Base-by-base conservation (phyloP, 352 stramenopile genomes). In the Halophytophthora polymorphica region DNA sequence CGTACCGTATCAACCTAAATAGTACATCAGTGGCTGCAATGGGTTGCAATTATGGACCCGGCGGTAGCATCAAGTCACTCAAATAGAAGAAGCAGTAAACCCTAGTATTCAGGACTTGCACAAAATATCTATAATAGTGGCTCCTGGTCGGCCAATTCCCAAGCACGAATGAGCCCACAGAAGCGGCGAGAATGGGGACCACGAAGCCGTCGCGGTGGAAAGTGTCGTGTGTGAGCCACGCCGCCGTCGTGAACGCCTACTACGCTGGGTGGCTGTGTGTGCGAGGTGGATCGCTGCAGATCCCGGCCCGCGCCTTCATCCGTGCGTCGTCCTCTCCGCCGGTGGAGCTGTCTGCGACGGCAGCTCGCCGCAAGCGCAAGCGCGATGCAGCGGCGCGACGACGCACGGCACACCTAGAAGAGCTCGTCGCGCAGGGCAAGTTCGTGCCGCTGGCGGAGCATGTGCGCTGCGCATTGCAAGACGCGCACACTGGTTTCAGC, bases 211-310 rank as follows among this genome's bases (percentile, higher is more conserved):
- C 21, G 39, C 21, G 1, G 14, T 53, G 47, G 49, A 62, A 61
- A 40, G 43, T 71, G 34, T 61, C 53, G 17, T 43, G 49, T 29
- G 61, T 80, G 22, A 77, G 87, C 48, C 77, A 88, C 25, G 52
- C 68, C 10, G 69, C 54, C 39, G 37, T 67, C 17, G 66, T 91
- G 50, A 67, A 73, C 48, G 51, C 40, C 12, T 91, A 91, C 53
- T 91, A 88, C 64, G 22, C 21, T 21, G 56, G 61, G 13, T 40
- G n/a, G 4, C 29, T 73, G 19, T 39, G 48, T 45, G 38, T 87
- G 8, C 54, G 58, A 2, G 34, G 45, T 2, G 47, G 60, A 15
- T 77, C 67, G 14, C 45, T 87, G n/a, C 62, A 67, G 23, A 39
- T 69, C 18, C 58, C 75, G 28, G 35, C 22, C 8, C 23, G 39